A percentile compares a stretch with the other conserved stretches of the same genome.
Conservation (phyloP, 257 asterid genomes). For the Penstemon davidsonii region DNA sequence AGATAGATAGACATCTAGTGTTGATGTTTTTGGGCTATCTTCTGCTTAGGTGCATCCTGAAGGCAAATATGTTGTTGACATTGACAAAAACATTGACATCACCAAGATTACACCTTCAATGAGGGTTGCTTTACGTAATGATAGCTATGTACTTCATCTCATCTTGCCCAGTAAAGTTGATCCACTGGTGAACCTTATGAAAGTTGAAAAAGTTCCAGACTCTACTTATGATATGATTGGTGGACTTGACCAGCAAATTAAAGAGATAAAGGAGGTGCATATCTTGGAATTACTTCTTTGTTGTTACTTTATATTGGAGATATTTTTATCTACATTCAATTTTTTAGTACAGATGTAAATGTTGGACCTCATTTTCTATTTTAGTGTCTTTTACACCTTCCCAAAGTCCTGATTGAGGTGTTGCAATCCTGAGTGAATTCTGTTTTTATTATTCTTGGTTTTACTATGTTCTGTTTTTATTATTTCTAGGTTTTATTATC, state of each 20-base stretch:
- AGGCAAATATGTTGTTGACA: conserved; percentile 73
- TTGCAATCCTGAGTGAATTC: too few relatives aligned
- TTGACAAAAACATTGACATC: conserved; percentile 54
- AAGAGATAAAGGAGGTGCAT: conserved; percentile 87
- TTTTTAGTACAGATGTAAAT: too few relatives aligned
- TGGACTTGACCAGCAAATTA: conserved; percentile 95
- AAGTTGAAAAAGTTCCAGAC: conserved; percentile 68
- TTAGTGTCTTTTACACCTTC: background rate
- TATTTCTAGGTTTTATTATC: background rate
- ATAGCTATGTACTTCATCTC: conserved; percentile 58
- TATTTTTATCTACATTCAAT: background rate
- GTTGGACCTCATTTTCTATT: background rate
- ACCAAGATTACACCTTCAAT: conserved; percentile 59
- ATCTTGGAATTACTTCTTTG: conserved; percentile 12
- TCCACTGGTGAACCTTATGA: conserved; percentile 64
- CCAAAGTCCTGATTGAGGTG: background rate
- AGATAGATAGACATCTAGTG: background rate
- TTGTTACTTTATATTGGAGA: conserved; percentile 9
- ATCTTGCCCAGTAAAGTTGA: conserved; percentile 60
- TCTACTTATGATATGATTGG: conserved; percentile 74
- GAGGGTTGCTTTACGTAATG: conserved; percentile 62
- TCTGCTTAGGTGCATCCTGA: conserved; percentile 78
- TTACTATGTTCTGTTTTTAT: background rate
- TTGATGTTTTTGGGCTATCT: conserved; percentile 25
- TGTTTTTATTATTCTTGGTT: too few relatives aligned